phyloP scores from a whole-genome alignment of 1,284 basidiomycete species.

The Malassezia vespertilionis region DNA sequence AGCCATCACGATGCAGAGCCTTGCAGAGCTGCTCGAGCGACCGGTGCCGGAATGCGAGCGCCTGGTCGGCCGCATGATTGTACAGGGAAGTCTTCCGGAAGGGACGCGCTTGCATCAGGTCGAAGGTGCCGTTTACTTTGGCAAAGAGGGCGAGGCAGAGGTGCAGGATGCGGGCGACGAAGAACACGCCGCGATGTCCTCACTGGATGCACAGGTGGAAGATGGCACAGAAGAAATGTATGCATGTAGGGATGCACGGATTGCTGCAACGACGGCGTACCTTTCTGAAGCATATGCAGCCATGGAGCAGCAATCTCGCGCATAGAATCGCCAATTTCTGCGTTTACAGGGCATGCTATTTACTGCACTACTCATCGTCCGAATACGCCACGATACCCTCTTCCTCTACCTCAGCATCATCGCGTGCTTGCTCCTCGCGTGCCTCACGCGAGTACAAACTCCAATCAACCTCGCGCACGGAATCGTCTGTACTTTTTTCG shows the following conservation, averaged over 20 bases:
- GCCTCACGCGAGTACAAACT: constrained; percentile 34
- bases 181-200: not conserved
- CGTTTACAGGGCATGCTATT: no score
- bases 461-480: constrained; percentile 38
- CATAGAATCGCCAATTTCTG: no score
- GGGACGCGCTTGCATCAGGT: constrained; percentile 6
- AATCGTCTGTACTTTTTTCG: constrained; percentile 26
- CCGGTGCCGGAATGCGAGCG: not conserved
- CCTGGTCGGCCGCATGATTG: constrained; percentile 2
- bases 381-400: constrained; percentile 22
- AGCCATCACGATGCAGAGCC: not conserved
- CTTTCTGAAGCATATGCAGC: constrained; percentile 5
- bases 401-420: constrained; percentile 27
- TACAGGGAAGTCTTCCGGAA: not conserved
- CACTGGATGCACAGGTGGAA: not conserved
- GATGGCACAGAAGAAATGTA: not conserved
- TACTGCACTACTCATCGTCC: constrained; percentile 26
- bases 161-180: not conserved
- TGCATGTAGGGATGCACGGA: not conserved
- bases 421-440: constrained; percentile 30
- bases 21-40: not conserved
- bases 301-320: not conserved
- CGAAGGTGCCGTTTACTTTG: constrained; percentile 1
- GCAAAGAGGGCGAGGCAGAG: not conserved
- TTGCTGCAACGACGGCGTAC: not conserved